phyloP scores from a whole-genome alignment of 2,329 filamentous ascomycete species.

The Rhynchosporium secalis region DNA sequence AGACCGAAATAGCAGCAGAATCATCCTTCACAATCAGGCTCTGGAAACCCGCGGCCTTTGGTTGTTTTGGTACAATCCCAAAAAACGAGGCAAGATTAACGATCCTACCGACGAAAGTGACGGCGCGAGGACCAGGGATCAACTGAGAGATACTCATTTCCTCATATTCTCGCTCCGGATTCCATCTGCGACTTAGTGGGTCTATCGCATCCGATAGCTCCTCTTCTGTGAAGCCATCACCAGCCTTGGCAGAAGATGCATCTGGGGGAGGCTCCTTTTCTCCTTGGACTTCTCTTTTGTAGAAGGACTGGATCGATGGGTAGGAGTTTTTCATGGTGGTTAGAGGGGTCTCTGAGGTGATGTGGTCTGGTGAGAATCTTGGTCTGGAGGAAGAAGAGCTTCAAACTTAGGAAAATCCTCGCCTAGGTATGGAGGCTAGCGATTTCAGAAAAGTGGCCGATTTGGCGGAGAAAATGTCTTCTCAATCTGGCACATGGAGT shows the following conservation, averaged over 20 bases:
- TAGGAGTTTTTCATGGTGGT: conserved; percentile 26
- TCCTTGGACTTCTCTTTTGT: conserved; percentile 27
- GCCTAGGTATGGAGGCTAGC: background rate
- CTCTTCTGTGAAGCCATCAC: conserved; percentile 54
- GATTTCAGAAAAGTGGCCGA: too few species aligned
- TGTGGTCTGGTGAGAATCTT: background rate
- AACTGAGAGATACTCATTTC: conserved; percentile 50
- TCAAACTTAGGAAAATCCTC: background rate
- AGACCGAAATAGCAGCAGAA: conserved; percentile 53
- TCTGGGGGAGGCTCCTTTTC: conserved; percentile 8
- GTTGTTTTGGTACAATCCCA: conserved; percentile 45
- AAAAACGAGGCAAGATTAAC: conserved; percentile 53
- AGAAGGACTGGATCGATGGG: conserved; percentile 38
- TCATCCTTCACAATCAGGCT: conserved; percentile 58
- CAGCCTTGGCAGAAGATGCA: conserved; percentile 29
- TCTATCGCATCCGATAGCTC: conserved; percentile 46
- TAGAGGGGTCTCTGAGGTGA: background rate
- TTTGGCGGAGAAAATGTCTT: too few species aligned
- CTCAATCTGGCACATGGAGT: too few species aligned
- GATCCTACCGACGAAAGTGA: conserved; percentile 55
- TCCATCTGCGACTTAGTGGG: conserved; percentile 43
- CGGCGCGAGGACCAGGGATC: conserved; percentile 49
- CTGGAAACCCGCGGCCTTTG: conserved; percentile 51
- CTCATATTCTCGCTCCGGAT: conserved; percentile 49
- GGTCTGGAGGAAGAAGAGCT: background rate